phyloP scores from a whole-genome alignment of 768 basidiomycete species.

The Trametes sanguinea region DNA sequence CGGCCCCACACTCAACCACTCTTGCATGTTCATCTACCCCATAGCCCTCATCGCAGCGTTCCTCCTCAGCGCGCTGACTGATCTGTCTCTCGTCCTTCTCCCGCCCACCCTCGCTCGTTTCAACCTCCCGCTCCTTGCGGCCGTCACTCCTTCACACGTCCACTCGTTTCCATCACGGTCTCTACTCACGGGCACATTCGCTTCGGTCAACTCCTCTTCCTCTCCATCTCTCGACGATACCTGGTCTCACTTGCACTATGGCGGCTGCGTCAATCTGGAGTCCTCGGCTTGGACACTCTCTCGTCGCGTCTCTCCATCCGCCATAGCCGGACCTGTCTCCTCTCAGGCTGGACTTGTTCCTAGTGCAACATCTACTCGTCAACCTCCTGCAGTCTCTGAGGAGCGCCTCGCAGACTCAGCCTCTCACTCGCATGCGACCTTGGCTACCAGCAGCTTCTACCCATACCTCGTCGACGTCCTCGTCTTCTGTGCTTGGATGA shows the following conservation, averaged over 20 bases:
- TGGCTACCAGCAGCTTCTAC: too few relatives aligned
- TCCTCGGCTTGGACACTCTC: not conserved
- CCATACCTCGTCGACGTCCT: not conserved
- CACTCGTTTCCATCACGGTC: not conserved
- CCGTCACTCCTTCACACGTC: not conserved
- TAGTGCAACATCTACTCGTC: not conserved
- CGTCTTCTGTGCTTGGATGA: not conserved
- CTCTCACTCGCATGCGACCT: not conserved
- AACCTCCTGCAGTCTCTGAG: not conserved
- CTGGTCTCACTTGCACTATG: not conserved
- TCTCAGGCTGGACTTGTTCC: not conserved
- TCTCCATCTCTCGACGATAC: not conserved
- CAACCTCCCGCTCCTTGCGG: not conserved
- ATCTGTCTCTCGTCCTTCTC: not conserved
- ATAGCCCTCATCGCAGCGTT: not conserved
- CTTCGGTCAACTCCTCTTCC: not conserved
- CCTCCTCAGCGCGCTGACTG: not conserved
- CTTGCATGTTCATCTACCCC: not conserved
- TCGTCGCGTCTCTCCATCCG: not conserved
- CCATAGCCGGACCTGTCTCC: not conserved
- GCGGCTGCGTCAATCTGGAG: not conserved
- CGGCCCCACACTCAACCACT: too few relatives aligned
- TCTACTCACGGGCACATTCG: not conserved
- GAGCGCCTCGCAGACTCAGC: not conserved
- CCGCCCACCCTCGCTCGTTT: conserved; percentile 4